phyloP scores from a whole-genome alignment of 768 basidiomycete species.

The Podaxis mareebaensis region DNA sequence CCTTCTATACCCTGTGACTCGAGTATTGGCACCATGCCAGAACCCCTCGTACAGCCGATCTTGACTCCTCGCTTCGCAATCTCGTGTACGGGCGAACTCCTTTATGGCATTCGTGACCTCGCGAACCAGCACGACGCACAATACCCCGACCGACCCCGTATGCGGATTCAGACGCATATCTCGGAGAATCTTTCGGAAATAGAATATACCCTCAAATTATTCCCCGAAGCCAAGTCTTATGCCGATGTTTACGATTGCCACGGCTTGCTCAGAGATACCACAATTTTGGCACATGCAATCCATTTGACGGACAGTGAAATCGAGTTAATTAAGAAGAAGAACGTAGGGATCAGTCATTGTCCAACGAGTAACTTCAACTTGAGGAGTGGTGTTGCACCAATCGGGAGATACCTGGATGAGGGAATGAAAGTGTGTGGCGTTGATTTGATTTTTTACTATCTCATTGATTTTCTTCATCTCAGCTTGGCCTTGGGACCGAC shows the following conservation, averaged over 20 bases:
- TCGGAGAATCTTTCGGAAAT: conserved; percentile 83
- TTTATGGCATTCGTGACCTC: conserved; percentile 60
- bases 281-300: conserved; percentile 87
- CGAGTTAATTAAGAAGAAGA: conserved; percentile 59
- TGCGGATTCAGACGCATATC: conserved; percentile 92
- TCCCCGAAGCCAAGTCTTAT: conserved; percentile 66
- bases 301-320: conserved; percentile 77
- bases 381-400: conserved; percentile 78
- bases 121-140: conserved; percentile 31
- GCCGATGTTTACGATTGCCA: conserved; percentile 80
- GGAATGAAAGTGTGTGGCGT: conserved; percentile 73
- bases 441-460: neutral
- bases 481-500: conserved; percentile 96
- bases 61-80: conserved; percentile 97
- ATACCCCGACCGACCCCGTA: conserved; percentile 44
- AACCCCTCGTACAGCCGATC: conserved; percentile 81
- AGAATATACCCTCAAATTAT: conserved; percentile 61
- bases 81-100: conserved; percentile 74
- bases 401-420: conserved; percentile 76
- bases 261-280: conserved; percentile 74
- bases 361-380: conserved; percentile 94
- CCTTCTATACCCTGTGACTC: conserved; percentile 31
- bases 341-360: conserved; percentile 87
- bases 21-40: conserved; percentile 26
- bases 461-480: conserved; percentile 5